These are phyloP conservation scores for Chrysoporthe cubensis DNA, from an alignment of 2,329 filamentous ascomycete species.

Conservation along the genomic window DNA sequence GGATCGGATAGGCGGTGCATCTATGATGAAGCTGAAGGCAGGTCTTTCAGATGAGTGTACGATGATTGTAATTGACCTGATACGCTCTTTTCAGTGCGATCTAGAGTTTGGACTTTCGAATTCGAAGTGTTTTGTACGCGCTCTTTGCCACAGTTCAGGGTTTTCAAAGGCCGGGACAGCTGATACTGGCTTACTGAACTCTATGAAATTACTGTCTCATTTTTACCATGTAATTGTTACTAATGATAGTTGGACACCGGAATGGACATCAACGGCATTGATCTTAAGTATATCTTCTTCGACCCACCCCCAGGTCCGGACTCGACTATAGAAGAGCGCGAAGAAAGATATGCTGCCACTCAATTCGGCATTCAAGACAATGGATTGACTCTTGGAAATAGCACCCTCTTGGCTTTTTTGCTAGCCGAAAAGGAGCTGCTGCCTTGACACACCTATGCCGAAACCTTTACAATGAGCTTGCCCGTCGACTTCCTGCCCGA, in stretches of 20 bases:
- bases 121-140: neutral
- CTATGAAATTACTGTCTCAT: too few relatives aligned
- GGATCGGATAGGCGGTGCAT: neutral
- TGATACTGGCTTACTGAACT: neutral
- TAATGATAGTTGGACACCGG: too few relatives aligned
- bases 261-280: too few relatives aligned
- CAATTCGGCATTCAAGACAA: neutral
- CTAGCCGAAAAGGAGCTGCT: neutral
- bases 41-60: constrained; percentile 8
- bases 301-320: too few relatives aligned
- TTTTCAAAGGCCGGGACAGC: neutral
- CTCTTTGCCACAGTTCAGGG: neutral
- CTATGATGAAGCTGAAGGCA: neutral
- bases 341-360: neutral
- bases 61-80: constrained; percentile 8
- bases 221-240: too few relatives aligned
- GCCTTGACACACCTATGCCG: neutral
- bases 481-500: constrained; percentile 27
- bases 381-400: neutral
- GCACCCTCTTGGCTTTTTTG: neutral
- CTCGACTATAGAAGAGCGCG: too few relatives aligned
- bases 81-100: neutral
- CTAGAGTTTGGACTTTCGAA: neutral
- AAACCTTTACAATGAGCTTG: constrained; percentile 30
- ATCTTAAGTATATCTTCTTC: too few relatives aligned